Conservation (phyloP, 2,329 filamentous ascomycete species). For the Aspergillus ochraceus region DNA sequence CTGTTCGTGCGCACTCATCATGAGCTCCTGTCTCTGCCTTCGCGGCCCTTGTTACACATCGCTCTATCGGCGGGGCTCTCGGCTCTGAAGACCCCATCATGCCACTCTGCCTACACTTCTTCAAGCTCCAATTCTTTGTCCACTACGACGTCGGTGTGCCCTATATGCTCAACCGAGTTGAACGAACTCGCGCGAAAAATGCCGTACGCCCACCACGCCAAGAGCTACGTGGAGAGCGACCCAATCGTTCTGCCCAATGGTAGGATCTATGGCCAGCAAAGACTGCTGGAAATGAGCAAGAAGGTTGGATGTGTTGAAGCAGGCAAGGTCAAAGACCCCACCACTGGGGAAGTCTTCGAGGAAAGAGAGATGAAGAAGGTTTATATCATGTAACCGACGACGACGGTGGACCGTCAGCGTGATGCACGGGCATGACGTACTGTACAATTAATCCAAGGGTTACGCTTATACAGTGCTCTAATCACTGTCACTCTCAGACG, state of each 20-base stretch:
- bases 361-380: slow-evolving; percentile 74
- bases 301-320: slow-evolving; percentile 68
- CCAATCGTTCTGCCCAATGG: slow-evolving; percentile 84
- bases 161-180: slow-evolving; percentile 92
- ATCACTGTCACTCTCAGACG: slow-evolving; percentile 36
- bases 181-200: slow-evolving; percentile 87
- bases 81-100: slow-evolving; percentile 91
- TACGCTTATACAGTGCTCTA: slow-evolving; percentile 10
- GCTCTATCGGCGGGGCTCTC: slow-evolving; percentile 89
- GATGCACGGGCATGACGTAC: too few species aligned
- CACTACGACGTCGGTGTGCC: slow-evolving; percentile 76
- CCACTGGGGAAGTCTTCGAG: slow-evolving; percentile 68
- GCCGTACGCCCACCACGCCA: slow-evolving; percentile 92
- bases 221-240: slow-evolving; percentile 88
- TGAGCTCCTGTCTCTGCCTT: slow-evolving; percentile 76
- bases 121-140: slow-evolving; percentile 54
- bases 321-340: slow-evolving; percentile 73
- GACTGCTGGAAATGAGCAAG: slow-evolving; percentile 72
- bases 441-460: background rate
- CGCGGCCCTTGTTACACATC: slow-evolving; percentile 81
- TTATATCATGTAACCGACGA: slow-evolving; percentile 69
- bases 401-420: too few species aligned
- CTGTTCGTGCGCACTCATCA: slow-evolving; percentile 87
- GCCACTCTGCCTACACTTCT: slow-evolving; percentile 68
- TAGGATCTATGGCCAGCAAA: slow-evolving; percentile 75